phyloP scores from a whole-genome alignment of 352 stramenopile species.

The Phytophthora pisi region DNA sequence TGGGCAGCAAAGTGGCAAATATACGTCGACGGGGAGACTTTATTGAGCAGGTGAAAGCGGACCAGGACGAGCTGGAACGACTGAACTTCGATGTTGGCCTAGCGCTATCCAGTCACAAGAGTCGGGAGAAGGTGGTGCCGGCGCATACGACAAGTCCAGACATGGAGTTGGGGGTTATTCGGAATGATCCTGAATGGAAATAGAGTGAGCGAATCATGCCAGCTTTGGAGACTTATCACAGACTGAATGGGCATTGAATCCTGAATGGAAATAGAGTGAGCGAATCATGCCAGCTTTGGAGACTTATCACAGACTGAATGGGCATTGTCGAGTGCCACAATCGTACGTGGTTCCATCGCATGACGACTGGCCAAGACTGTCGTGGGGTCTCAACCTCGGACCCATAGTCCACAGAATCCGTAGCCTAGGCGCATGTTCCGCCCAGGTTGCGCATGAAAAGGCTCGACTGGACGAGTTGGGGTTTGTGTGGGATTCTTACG shows the following conservation, averaged over 20 bases:
- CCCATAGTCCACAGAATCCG: no score
- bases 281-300: background rate
- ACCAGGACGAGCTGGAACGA: no score
- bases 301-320: background rate
- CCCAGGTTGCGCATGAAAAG: no score
- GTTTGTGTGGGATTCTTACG: no score
- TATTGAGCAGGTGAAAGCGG: background rate
- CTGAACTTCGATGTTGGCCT: no score
- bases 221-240: background rate
- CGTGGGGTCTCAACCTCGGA: no score
- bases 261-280: background rate
- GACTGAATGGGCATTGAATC: background rate
- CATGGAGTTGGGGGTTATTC: no score
- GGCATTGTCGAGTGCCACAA: background rate
- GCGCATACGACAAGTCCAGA: background rate
- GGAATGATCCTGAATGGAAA: background rate
- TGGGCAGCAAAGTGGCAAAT: background rate
- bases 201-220: background rate
- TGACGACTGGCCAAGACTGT: background rate
- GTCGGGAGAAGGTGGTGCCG: no score
- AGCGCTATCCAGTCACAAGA: no score
- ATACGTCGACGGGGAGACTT: slow-evolving; percentile 35
- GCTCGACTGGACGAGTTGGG: no score
- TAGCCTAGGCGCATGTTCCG: no score
- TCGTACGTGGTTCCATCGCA: background rate